Base-by-base conservation (phyloP, 177 flowering plant species). In the Vitis hybrid region DNA sequence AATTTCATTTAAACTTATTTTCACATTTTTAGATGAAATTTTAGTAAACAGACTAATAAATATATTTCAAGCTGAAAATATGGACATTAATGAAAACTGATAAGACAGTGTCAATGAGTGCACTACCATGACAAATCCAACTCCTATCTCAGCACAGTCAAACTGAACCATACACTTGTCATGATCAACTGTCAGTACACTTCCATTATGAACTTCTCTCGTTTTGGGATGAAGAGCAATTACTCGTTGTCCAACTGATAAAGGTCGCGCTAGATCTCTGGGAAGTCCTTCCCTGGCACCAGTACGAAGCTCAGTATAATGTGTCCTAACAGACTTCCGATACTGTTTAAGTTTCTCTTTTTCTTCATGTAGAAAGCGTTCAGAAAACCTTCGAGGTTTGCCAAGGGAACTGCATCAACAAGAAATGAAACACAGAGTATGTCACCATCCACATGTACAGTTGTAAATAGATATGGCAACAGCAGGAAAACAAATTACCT, bases 191-290 rank as follows among this genome's bases (percentile, higher is more conserved):
- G 95, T 94, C 55, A 94, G 77, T 49, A 96, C 87, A 76, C 84
- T 88, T 62, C 99, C 99, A 82, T 96, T 89, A 79, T 92, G 89
- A 76, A 94, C 71, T 75, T 94, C 98, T 82, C 98, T 83, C 18
- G 97, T 84, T 78, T 76, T 88, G n/a, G 97, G 99, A 77, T 96
- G 98, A 69, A 91, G 75, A 49, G 99, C 92, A 79, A 90, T 82
- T 59, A 96, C 92, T 67, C 85, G 91, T 72, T 96, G 98, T 63
- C 98, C 98, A 70, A 93, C 98, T 4, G 90, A 80, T 63, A 93
- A 77, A 64, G 99, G 99, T 63, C 84, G 87, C 11, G 97, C 91
- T 66, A 96, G 83, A 81, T 93, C 99, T 59, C 90, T 84, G 20
- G 98, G 94, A 66, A 92, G 88, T 56, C 97, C 99, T 64, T 91